These are phyloP conservation scores for Climacium dendroides DNA, from an alignment of 225 moss, liverwort and hornwort species.

Conservation along the genomic window DNA sequence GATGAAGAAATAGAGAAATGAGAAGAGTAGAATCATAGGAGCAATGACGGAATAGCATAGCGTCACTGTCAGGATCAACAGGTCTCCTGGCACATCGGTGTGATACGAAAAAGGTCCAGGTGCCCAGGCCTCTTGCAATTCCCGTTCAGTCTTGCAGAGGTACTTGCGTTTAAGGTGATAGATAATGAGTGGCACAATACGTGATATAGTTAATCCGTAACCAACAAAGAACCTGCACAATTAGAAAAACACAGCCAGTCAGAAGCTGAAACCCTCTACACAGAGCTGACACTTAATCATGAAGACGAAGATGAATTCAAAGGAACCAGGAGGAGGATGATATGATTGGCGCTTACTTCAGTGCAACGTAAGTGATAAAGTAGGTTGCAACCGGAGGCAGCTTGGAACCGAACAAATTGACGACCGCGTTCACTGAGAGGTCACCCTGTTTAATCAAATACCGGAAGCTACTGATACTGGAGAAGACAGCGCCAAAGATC, in stretches of 20 bases:
- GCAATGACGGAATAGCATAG: conserved; percentile 66
- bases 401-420: conserved; percentile 23
- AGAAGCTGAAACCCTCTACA: background rate
- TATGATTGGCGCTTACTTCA: conserved; percentile 29
- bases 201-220: conserved; percentile 68
- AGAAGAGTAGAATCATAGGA: conserved; percentile 61
- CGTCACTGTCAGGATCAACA: conserved; percentile 61
- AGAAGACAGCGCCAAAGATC: conserved; percentile 41
- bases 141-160: conserved; percentile 78
- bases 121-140: conserved; percentile 56
- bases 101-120: conserved; percentile 70
- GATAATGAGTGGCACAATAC: conserved; percentile 46
- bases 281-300: background rate
- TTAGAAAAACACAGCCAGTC: background rate
- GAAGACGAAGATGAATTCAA: background rate
- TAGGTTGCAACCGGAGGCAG: conserved; percentile 40
- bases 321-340: background rate
- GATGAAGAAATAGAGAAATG: conserved; percentile 57
- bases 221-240: conserved; percentile 74
- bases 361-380: conserved; percentile 45
- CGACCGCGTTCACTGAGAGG: conserved; percentile 1
- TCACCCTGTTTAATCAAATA: background rate
- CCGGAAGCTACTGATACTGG: conserved; percentile 8
- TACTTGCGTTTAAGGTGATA: conserved; percentile 64
- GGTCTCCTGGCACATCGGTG: conserved; percentile 50